phyloP scores from a whole-genome alignment of 2,329 filamentous ascomycete genomes.

The Claviceps arundinis region DNA sequence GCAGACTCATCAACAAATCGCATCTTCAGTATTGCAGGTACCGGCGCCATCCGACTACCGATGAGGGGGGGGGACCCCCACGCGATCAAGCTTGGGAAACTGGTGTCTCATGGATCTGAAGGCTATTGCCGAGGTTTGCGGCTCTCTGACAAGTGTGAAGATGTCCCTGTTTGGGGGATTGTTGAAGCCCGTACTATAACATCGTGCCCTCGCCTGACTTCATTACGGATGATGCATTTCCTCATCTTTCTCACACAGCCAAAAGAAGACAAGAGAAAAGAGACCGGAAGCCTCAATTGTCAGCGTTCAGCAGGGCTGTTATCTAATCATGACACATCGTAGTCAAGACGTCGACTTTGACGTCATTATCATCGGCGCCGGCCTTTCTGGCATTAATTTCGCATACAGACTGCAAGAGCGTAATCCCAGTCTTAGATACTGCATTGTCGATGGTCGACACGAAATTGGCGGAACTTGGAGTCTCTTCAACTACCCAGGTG shows the following conservation, averaged over 20 bases:
- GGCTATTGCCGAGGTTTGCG: neutral
- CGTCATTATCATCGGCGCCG: slow-evolving; percentile 53
- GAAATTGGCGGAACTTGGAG: slow-evolving; percentile 61
- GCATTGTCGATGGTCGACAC: slow-evolving; percentile 50
- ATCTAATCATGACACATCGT: neutral
- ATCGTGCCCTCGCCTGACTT: neutral
- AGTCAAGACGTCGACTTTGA: slow-evolving; percentile 21
- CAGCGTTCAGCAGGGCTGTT: neutral
- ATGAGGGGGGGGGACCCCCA: neutral
- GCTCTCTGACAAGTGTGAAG: neutral
- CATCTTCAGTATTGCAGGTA: neutral
- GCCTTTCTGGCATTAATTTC: slow-evolving; percentile 58
- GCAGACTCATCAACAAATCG: neutral
- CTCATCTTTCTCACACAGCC: neutral
- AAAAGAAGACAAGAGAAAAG: neutral
- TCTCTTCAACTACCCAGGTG: slow-evolving; percentile 55
- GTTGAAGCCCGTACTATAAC: neutral
- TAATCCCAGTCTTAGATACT: slow-evolving; percentile 41
- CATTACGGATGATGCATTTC: neutral
- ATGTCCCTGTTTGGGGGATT: neutral
- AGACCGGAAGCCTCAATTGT: neutral
- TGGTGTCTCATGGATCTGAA: neutral
- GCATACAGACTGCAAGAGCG: slow-evolving; percentile 49
- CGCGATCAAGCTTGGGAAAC: too few relatives aligned
- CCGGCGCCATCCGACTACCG: neutral